Conservation (phyloP, 2,329 filamentous ascomycete genomes). For the Byssothecium circinans region DNA sequence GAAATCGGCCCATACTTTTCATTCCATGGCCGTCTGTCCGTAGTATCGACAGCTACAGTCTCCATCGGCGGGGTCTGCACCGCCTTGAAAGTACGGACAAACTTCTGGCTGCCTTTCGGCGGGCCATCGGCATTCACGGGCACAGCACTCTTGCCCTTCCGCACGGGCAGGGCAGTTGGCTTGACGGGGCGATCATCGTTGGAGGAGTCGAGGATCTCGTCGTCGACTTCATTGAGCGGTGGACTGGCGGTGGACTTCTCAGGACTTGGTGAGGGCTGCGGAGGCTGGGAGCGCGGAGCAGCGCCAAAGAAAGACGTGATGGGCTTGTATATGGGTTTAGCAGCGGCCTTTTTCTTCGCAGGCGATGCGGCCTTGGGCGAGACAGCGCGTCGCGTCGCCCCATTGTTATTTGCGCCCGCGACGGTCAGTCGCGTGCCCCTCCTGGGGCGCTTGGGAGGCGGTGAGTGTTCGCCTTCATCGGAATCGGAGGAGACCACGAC, state of each 20-base stretch:
- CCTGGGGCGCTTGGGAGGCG: slow-evolving; percentile 35
- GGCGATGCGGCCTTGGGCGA: slow-evolving; percentile 24
- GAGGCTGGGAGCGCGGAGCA: slow-evolving; percentile 45
- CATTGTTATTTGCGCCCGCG: slow-evolving; percentile 22
- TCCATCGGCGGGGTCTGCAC: too few species aligned
- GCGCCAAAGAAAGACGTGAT: slow-evolving; percentile 54
- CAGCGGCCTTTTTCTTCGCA: slow-evolving; percentile 27
- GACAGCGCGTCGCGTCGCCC: slow-evolving; percentile 22
- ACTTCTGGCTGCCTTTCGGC: slow-evolving; percentile 47
- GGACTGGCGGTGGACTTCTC: slow-evolving; percentile 34
- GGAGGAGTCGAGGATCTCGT: slow-evolving; percentile 38
- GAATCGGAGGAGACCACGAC: slow-evolving; percentile 41
- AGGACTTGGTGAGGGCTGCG: slow-evolving; percentile 44
- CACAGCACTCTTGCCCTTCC: slow-evolving; percentile 30
- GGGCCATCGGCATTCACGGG: slow-evolving; percentile 18
- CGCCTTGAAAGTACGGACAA: slow-evolving; percentile 44
- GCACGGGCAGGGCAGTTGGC: slow-evolving; percentile 29
- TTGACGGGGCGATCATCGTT: slow-evolving; percentile 31
- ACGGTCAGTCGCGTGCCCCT: slow-evolving; percentile 30
- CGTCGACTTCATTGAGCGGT: slow-evolving; percentile 36
- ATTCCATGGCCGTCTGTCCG: slow-evolving; percentile 78
- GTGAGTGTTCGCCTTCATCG: slow-evolving; percentile 31
- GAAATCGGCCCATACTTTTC: slow-evolving; percentile 77
- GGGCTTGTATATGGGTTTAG: slow-evolving; percentile 43
- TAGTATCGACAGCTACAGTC: slow-evolving; percentile 26